Percentiles rank a stretch among this genome's conserved stretches.
phyloP scores from a whole-genome alignment of 176 grass and related monocot species.

The Themeda triandra region DNA sequence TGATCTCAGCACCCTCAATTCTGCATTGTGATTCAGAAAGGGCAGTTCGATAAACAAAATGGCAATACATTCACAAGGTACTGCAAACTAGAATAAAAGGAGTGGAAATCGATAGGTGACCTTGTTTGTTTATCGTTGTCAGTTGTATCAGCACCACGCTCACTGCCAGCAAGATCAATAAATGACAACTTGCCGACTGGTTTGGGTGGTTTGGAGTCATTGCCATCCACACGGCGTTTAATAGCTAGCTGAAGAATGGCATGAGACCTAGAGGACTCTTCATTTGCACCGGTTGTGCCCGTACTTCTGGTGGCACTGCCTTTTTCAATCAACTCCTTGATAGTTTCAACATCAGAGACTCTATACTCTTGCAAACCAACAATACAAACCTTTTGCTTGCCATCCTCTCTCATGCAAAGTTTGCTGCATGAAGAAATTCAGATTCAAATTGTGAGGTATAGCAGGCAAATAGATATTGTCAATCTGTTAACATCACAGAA shows the following conservation, averaged over 20 bases:
- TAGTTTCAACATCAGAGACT: slow-evolving; percentile 85
- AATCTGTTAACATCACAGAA: neutral
- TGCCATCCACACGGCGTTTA: slow-evolving; percentile 79
- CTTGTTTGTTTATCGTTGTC: slow-evolving; percentile 99
- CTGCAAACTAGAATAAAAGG: neutral
- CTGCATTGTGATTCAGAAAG: slow-evolving; percentile 44
- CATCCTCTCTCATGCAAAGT: slow-evolving; percentile 99
- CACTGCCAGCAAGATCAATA: slow-evolving; percentile 96
- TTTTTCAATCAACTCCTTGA: slow-evolving; percentile 91
- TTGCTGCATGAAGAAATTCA: slow-evolving; percentile 53
- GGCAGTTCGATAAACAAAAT: slow-evolving; percentile 20
- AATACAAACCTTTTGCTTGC: slow-evolving; percentile 98
- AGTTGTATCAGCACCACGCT: slow-evolving; percentile 98
- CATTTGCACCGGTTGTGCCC: slow-evolving; percentile 94
- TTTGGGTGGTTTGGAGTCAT: slow-evolving; percentile 66
- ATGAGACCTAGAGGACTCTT: slow-evolving; percentile 97
- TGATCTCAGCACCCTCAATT: slow-evolving; percentile 99
- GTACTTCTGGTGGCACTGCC: slow-evolving; percentile 92
- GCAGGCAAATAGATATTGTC: neutral
- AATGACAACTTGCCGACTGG: slow-evolving; percentile 85
- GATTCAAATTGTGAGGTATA: slow-evolving; percentile 7
- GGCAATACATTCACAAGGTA: neutral
- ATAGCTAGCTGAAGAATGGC: slow-evolving; percentile 99
- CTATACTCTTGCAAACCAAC: slow-evolving; percentile 92
- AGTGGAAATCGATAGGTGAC: slow-evolving; percentile 27